Percentiles rank a stretch among this genome's conserved stretches.
Conservation (phyloP, 2,329 filamentous ascomycete genomes). For the Colletotrichum horii region DNA sequence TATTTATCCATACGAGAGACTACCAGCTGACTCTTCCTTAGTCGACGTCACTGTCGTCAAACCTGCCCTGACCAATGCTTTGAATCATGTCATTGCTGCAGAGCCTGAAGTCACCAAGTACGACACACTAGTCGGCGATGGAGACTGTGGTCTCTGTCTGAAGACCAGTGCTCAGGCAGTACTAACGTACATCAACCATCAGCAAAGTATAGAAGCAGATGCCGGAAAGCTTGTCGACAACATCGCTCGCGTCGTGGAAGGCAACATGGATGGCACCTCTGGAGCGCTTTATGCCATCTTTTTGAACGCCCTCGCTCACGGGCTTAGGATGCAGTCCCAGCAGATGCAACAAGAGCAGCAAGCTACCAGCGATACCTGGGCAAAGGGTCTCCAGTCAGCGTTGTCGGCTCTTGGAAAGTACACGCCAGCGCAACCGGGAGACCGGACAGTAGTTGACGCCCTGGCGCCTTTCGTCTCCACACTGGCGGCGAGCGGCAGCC, state of each 20-base stretch:
- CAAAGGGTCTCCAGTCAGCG: neutral
- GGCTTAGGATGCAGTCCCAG: slow-evolving; percentile 31
- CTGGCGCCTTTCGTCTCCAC: slow-evolving; percentile 71
- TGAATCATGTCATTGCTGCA: slow-evolving; percentile 41
- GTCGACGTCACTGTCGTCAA: neutral
- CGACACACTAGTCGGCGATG: slow-evolving; percentile 34
- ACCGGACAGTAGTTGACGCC: slow-evolving; percentile 76
- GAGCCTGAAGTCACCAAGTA: slow-evolving; percentile 34
- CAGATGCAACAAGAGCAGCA: neutral
- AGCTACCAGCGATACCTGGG: neutral
- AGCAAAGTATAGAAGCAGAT: neutral
- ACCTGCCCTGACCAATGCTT: neutral
- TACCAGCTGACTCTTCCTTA: neutral
- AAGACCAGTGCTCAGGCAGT: slow-evolving; percentile 59
- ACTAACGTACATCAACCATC: slow-evolving; percentile 54
- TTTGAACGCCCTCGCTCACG: slow-evolving; percentile 68
- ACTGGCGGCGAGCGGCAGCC: slow-evolving; percentile 56
- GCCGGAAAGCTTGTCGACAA: neutral
- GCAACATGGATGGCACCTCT: slow-evolving; percentile 75
- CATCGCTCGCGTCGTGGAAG: slow-evolving; percentile 64
- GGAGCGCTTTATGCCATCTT: slow-evolving; percentile 79
- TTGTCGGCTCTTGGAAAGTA: slow-evolving; percentile 33
- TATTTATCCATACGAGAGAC: neutral
- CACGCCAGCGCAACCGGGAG: slow-evolving; percentile 73
- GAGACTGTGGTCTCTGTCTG: slow-evolving; percentile 35